A percentile compares a stretch with the other conserved stretches of the same genome.
These are phyloP conservation scores for Aureobasidium subglaciale DNA, from an alignment of 2,329 filamentous ascomycete species.

Conservation along the genomic window DNA sequence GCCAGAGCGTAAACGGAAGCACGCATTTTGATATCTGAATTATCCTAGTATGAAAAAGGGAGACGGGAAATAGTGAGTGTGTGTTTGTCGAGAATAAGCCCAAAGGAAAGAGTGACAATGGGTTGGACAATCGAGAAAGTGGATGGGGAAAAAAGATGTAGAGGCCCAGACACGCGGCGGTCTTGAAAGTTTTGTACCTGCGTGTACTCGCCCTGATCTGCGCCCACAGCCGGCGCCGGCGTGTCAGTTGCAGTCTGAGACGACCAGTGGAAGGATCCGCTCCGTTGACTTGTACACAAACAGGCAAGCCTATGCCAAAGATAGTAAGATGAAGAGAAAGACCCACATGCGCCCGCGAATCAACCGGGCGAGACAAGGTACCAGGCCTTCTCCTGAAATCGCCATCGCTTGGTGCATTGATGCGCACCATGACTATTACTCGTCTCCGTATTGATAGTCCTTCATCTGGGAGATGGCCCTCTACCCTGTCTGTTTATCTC, in stretches of 20 bases:
- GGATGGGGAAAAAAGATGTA: background rate
- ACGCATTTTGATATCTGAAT: conserved; percentile 8
- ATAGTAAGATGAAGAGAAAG: conserved; percentile 2
- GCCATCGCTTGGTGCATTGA: background rate
- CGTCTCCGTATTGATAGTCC: background rate
- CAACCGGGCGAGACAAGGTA: conserved; percentile 10
- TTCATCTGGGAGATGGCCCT: conserved; percentile 1
- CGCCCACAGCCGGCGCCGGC: conserved; percentile 2
- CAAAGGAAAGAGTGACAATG: conserved; percentile 13
- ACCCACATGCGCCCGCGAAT: conserved; percentile 2
- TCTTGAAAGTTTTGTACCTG: conserved; percentile 13
- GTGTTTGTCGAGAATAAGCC: background rate
- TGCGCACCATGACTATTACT: conserved; percentile 6
- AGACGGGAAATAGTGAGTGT: background rate
- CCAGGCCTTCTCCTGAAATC: background rate
- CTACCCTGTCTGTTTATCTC: background rate
- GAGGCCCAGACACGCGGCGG: background rate
- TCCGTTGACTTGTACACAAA: background rate
- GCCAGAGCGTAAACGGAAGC: conserved; percentile 23
- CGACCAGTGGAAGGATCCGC: conserved; percentile 10
- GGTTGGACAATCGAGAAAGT: background rate
- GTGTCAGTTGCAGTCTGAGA: conserved; percentile 11
- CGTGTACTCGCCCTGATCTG: conserved; percentile 13
- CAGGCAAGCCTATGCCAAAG: conserved; percentile 9
- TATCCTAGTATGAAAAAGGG: background rate